Percentiles rank a stretch among this genome's conserved stretches.
Evolutionary conservation across 805 yeast species (phyloP).

Genomic region (Trichomonascus vanleenenianus): DNA sequence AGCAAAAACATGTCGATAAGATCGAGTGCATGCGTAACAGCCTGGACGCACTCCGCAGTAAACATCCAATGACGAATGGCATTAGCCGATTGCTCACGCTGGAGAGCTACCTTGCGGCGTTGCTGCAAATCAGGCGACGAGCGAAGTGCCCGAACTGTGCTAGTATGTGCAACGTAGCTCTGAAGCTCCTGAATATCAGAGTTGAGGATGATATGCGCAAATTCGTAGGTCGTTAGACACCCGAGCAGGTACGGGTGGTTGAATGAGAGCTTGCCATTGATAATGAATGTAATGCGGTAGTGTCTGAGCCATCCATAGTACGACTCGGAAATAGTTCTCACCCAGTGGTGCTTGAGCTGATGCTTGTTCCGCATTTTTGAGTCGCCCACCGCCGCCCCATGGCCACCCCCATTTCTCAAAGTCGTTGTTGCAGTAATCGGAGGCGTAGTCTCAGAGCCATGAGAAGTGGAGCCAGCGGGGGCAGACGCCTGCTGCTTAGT

Average conservation of each 20-base stretch:
- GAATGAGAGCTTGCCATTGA: conserved; percentile 16
- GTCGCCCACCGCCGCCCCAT: neutral
- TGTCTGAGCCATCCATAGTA: conserved; percentile 19
- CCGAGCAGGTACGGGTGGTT: conserved; percentile 22
- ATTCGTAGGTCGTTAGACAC: conserved; percentile 19
- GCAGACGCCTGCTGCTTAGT: neutral
- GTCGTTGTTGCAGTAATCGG: neutral
- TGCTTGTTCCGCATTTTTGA: neutral
- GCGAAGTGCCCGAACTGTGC: conserved; percentile 1
- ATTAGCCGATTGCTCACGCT: conserved; percentile 2
- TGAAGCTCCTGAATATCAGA: conserved; percentile 14
- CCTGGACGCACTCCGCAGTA: conserved; percentile 8
- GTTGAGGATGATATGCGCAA: conserved; percentile 19
- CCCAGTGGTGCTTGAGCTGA: conserved; percentile 7
- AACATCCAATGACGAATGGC: conserved; percentile 9
- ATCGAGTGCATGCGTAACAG: conserved; percentile 18
- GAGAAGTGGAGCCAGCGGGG: neutral
- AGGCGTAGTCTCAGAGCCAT: conserved; percentile 1
- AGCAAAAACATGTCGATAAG: conserved; percentile 18
- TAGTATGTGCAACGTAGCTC: conserved; percentile 7
- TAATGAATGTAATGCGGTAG: conserved; percentile 17
- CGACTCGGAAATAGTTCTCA: conserved; percentile 14
- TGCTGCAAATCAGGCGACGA: neutral
- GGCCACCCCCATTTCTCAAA: neutral
- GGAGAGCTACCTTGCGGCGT: neutral